Evolutionary conservation across 129 eudicot genomes (phyloP).

Genomic region (Pittosporum tobira): DNA sequence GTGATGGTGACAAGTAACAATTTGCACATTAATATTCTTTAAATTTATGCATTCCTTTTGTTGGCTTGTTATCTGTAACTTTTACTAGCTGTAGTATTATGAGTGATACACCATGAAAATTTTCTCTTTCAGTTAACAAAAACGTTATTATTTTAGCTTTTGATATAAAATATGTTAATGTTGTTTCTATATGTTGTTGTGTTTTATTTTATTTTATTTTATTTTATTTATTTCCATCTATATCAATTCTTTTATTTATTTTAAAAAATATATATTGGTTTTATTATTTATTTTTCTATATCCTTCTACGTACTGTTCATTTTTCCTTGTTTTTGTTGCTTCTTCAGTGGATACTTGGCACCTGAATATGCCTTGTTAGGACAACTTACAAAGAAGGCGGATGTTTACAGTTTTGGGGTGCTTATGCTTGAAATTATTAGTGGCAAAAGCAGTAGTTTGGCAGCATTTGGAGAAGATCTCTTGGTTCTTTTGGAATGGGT

Average conservation of each 20-base stretch:
- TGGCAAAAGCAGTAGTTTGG: slow-evolving; percentile 54
- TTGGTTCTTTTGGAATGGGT: slow-evolving; percentile 78
- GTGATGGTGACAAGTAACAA: not conserved
- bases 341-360: slow-evolving; percentile 71
- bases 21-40: no score
- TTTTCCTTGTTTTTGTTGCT: slow-evolving; percentile 2
- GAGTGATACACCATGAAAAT: not conserved
- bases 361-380: slow-evolving; percentile 73
- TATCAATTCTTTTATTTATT: no score
- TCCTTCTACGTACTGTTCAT: not conserved
- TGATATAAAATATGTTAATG: no score
- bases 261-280: no score
- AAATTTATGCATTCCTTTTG: not conserved
- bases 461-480: slow-evolving; percentile 55
- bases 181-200: no score
- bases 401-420: slow-evolving; percentile 80
- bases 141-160: no score
- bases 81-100: not conserved
- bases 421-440: slow-evolving; percentile 73
- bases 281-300: not conserved
- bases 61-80: not conserved
- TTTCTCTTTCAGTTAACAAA: not conserved
- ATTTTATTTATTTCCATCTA: no score
- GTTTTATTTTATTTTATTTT: no score
- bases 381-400: slow-evolving; percentile 73